Evolutionary conservation across 129 eudicot species (phyloP), one percentile per base, ranked within the genome.

Genomic region (Flaveria sonorensis): DNA sequence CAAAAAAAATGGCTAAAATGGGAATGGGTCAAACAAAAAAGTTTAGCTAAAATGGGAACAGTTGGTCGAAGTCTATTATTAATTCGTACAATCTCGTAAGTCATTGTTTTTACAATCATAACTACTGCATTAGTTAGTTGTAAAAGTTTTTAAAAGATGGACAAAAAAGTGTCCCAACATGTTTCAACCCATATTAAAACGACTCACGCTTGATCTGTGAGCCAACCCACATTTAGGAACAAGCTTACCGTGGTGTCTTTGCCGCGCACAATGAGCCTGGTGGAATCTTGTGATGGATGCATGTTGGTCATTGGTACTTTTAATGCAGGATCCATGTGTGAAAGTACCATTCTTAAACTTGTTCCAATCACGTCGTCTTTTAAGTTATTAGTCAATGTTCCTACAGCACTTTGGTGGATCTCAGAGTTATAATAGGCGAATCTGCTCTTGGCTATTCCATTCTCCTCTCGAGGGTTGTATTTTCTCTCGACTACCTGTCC

Each of bases 341-440:
- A 74, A 70, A 84, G 76, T 73, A 85, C 76, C 63, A 85, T 73
- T 53, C 83, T 80, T 50, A 74, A 68, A 67, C 82, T 82, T 16
- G 85, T 64, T 50, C 78, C 73, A 46, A 85, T 47, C 6, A 73
- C 43, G 21, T 79, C 91, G 3, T 88, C 91, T 42, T 79, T 83
- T 47, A 47, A 82, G 74, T 83, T 83, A 55, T 78, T 78, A 51
- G 73, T 19, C 72, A 23, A 72, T 24, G 83, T 73, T 63, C 79
- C 87, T 15, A 84, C 89, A 40, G 91, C 93, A 73, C 86, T 87
- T 16, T 91, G 97, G 76, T 91, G 97, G 72, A 91, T 84, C 91
- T 87, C 84, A 5, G 98, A 86, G 68, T 76, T 85, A 10, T 87
- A 81, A 43, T 83, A 86, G 3, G 76, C 60, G 45, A 59, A 74